phyloP scores from a whole-genome alignment of 768 basidiomycete genomes.

The Russula vinacea region DNA sequence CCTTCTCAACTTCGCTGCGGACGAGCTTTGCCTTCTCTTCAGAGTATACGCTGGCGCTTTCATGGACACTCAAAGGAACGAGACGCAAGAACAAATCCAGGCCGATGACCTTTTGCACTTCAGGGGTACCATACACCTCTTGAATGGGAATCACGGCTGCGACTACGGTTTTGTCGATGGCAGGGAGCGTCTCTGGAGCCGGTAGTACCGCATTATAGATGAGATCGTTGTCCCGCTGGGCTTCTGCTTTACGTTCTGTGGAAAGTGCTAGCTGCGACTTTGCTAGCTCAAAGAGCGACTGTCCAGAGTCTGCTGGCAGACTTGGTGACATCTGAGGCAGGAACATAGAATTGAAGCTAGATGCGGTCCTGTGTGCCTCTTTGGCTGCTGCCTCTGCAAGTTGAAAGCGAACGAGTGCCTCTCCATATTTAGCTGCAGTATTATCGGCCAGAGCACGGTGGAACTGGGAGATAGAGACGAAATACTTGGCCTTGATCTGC shows the following conservation, averaged over 20 bases:
- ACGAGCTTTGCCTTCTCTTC: conserved; percentile 98
- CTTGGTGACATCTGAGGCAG: conserved; percentile 70
- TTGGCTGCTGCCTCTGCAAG: conserved; percentile 78
- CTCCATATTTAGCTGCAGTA: conserved; percentile 76
- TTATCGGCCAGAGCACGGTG: conserved; percentile 79
- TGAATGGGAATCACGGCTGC: conserved; percentile 89
- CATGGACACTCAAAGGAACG: conserved; percentile 91
- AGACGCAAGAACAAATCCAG: conserved; percentile 84
- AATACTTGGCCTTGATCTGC: conserved; percentile 92
- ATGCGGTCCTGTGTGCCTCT: conserved; percentile 70
- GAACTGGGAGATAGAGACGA: conserved; percentile 82
- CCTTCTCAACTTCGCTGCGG: conserved; percentile 82
- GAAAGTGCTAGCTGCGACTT: conserved; percentile 80
- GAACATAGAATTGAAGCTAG: conserved; percentile 69
- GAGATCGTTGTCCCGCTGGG: conserved; percentile 88
- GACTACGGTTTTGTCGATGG: conserved; percentile 77
- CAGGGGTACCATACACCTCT: conserved; percentile 85
- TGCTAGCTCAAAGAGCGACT: conserved; percentile 75
- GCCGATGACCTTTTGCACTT: conserved; percentile 94
- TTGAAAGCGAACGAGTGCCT: conserved; percentile 74
- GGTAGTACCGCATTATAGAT: conserved; percentile 94
- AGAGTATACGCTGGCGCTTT: conserved; percentile 93
- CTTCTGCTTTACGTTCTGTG: conserved; percentile 69
- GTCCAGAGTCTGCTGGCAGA: conserved; percentile 80
- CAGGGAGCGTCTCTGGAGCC: conserved; percentile 69